Evolutionary conservation across 495 filamentous ascomycete species (phyloP).

Genomic region (Filosporella fistucella): DNA sequence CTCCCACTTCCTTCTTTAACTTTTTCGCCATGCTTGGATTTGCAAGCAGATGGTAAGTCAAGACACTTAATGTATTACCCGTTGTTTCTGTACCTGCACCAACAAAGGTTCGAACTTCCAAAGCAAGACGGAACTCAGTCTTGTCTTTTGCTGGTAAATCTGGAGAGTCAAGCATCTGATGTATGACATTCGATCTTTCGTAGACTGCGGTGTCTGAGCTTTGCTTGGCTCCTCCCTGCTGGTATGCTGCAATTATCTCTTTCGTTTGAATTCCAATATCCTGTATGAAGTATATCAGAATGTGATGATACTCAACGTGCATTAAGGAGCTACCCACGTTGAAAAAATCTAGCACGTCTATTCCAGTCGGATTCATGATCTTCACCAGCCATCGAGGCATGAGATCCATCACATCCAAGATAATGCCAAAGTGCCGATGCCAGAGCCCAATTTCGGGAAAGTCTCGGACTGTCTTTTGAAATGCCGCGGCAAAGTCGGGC

Average conservation of each 20-base stretch:
- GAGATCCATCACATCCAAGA: neutral
- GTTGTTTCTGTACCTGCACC: constrained; percentile 26
- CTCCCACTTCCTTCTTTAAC: constrained; percentile 29
- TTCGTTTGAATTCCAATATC: constrained; percentile 9
- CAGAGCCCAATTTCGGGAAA: neutral
- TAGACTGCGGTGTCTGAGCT: too few relatives aligned
- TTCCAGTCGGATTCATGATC: neutral
- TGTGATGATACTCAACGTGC: too few relatives aligned
- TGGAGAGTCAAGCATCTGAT: constrained; percentile 8
- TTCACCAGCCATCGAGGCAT: neutral
- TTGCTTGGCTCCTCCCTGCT: constrained; percentile 2
- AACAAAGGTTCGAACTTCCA: constrained; percentile 29
- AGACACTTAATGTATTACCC: constrained; percentile 22
- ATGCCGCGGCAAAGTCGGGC: neutral
- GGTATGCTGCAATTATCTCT: constrained; percentile 5
- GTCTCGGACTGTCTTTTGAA: neutral
- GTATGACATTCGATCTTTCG: constrained; percentile 3
- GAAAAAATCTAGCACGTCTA: constrained; percentile 1
- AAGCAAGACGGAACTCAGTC: constrained; percentile 22
- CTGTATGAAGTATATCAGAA: neutral
- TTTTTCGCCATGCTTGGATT: constrained; percentile 21
- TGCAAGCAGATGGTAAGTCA: constrained; percentile 29
- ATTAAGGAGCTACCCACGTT: neutral
- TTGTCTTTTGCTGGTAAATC: constrained; percentile 21
- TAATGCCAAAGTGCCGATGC: neutral